Evolutionary conservation across 116 monocot species (phyloP), one percentile per base, ranked within the genome.

Genomic region (Cymodocea nodosa): DNA sequence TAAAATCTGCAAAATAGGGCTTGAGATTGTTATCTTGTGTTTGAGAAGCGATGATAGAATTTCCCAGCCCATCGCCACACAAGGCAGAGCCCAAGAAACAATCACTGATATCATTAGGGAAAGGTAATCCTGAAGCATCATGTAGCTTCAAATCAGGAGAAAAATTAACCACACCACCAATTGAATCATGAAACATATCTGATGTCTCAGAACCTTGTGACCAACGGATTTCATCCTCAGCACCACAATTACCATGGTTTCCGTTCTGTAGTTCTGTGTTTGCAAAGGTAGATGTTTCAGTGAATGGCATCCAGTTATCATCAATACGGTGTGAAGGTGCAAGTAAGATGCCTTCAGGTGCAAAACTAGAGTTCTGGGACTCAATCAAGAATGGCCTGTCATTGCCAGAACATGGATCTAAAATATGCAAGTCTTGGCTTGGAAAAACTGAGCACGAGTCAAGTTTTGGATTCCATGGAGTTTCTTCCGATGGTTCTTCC

Each of bases 131-230:
- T 64, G 84, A 74, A 71, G 23, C 65, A 70, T 80, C 63, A 60
- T 78, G 61, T 15, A 72, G 52, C 39, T 78, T 85, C 48, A 59
- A 70, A 19, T 74, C 53, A 64, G 64, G 15, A n/a, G 77, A 62
- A 15, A 81, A 72, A 56, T 71, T 76, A 9, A 68, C 55, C 44
- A 34, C 2, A 69, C 49, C 56, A 5, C 10, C 20, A 52, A 69
- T 34, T 22, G 23, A 54, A 65, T 34, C 49, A 68, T 52, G 63
- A 68, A 34, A 50, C 55, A 7, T 14, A 2, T 55, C 54, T 22
- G 34, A 36, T 6, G 34, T 1, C 49, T 58, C 56, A 34, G 50
- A 59, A 40, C 4, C 56, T 56, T 60, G 44, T 58, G 36, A 19
- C 58, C 58, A 52, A 48, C 15, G 15, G 39, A 58, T 39, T 23